Evolutionary conservation across 768 basidiomycete genomes (phyloP), one percentile per base, ranked within the genome.

Genomic region (Boletus reticuloceps): DNA sequence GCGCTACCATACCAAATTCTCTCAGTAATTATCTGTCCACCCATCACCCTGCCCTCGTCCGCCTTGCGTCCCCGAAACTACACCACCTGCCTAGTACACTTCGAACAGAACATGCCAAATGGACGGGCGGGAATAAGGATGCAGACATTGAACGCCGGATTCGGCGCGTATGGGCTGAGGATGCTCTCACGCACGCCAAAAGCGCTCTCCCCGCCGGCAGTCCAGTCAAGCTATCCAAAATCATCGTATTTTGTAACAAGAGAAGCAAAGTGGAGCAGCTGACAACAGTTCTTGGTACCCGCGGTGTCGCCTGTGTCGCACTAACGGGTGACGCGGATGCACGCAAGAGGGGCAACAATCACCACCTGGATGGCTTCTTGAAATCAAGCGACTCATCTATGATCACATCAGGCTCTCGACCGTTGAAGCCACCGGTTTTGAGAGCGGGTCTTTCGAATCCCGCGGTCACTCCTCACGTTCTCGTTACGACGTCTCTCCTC

Each of bases 401-500:
- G 0, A 20, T 11, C 17, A 34, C 37, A 38, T 43, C 42, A n/a
- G 51, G 32, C 22, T 25, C 51, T 47, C 50, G 27, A 2, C 20
- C 52, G 14, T 42, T 55, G 16, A 51, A 51, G 8, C 14, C 49
- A n/a, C 47, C 57, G 0, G n/a, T 42, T 43, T 47, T 55, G 31
- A 58, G 57, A 38, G 59, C 51, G 14, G 56, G 53, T 6, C 60
- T 41, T 42, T 68, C 58, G 6, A 66, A 58, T 40, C 65, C 66
- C 13, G 59, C 74, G 44, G 64, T 72, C 8, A 70, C 71, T 1
- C 83, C 88, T 16, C 82, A 82, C 52, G 85, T 95, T 38, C 77
- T 97, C 63, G 79, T 96, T 51, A 95, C 94, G 34, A 97, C 94
- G 0, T 95, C 93, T 6, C 77, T 97, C 34, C 84, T 97, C 27